Evolutionary conservation across 2,329 filamentous ascomycete genomes (phyloP), one percentile per base, ranked within the genome.

Genomic region (Venturia pyrina): DNA sequence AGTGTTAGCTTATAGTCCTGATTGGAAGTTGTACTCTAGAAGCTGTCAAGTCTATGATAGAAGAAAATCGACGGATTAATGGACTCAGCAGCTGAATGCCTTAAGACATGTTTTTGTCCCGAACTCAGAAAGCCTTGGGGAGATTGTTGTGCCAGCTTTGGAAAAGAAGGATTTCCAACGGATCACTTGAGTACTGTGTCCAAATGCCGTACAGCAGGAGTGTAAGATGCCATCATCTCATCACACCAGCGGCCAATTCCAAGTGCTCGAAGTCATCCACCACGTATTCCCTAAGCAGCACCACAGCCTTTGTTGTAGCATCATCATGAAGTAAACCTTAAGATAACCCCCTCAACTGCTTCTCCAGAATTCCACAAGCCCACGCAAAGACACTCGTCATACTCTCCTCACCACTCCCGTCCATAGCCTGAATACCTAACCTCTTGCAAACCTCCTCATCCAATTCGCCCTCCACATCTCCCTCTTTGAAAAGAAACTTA

Each of bases 401-500:
- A 66, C 73, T 69, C 5, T 66, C 68, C 50, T 72, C 70, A 21
- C 71, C 71, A 0, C 69, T 66, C 28, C 66, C 63, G 5, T 75
- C 73, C 70, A 73, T 71, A 19, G 71, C 69, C n/a, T 71, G 43
- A 21, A 78, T 74, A 11, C 67, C 65, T 21, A 76, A 64, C 34
- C 63, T 41, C 15, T 68, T 62, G 19, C 73, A 69, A 61, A 81
- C 78, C 0, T 78, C 76, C 21, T 77, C 73, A 50, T 83, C 79
- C 11, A 87, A 73, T 60, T 76, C 72, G 0, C 84, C 84, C 70
- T 89, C 76, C 11, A 91, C 89, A 73, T 93, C 79, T 0, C 85
- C 88, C 8, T 79, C 78, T 69, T 87, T 77, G 73, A 97, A 95
- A 75, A 99, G 79, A 82, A 90, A 96, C 28, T 80, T 80, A 78